phyloP scores from a whole-genome alignment of 768 basidiomycete genomes.

The Clathrus columnatus region DNA sequence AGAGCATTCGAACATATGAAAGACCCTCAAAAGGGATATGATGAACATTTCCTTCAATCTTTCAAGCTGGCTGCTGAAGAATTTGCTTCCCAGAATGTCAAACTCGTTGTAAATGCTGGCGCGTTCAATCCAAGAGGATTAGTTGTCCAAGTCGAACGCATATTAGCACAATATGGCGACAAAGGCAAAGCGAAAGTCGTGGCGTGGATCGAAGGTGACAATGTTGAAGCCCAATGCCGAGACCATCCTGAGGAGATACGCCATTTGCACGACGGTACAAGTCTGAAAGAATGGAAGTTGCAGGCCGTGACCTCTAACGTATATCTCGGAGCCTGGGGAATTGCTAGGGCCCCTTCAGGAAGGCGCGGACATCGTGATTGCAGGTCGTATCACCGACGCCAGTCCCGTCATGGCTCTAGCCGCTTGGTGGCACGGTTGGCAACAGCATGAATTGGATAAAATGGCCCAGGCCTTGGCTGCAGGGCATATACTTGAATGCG shows the following conservation, averaged over 20 bases:
- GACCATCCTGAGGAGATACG: not conserved
- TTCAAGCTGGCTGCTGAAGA: constrained; percentile 1
- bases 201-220: constrained; percentile 6
- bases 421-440: constrained; percentile 7
- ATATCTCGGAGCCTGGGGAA: constrained; percentile 7
- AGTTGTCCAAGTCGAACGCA: not conserved
- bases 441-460: constrained; percentile 6
- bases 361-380: constrained; percentile 6
- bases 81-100: not conserved
- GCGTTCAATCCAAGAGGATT: constrained; percentile 3
- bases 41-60: not conserved
- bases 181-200: constrained; percentile 1
- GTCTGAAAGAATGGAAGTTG: constrained; percentile 3
- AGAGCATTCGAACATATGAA: not conserved
- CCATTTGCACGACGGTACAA: not conserved
- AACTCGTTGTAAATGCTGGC: constrained; percentile 2
- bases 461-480: constrained; percentile 5
- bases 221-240: not conserved
- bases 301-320: not conserved
- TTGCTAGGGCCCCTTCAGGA: constrained; percentile 1
- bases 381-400: constrained; percentile 4
- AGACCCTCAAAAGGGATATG: constrained; percentile 3
- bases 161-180: not conserved
- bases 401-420: constrained; percentile 3
- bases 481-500: constrained; percentile 5